A percentile compares a stretch with the other conserved stretches of the same genome.
phyloP scores from a whole-genome alignment of 768 basidiomycete species.

The Auricularia cornea region DNA sequence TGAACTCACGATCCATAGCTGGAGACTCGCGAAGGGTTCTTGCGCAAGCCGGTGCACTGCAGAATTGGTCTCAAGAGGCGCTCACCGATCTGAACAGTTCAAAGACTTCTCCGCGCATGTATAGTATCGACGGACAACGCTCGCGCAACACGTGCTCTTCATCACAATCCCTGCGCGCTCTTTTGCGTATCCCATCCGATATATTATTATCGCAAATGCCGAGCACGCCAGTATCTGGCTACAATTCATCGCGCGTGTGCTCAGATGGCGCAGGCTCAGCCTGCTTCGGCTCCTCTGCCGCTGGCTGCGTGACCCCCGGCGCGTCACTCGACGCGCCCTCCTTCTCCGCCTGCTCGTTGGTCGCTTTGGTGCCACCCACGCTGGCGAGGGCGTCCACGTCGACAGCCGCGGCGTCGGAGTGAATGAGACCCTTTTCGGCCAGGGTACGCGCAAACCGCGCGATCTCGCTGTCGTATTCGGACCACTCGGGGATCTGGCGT shows the following conservation, averaged over 20 bases:
- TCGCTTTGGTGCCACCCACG: constrained; percentile 18
- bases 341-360: not conserved
- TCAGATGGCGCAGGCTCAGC: not conserved
- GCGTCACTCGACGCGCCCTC: not conserved
- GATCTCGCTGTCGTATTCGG: constrained; percentile 86
- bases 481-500: constrained; percentile 96
- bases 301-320: not conserved
- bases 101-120: too few relatives aligned
- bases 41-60: constrained; percentile 73
- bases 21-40: constrained; percentile 74
- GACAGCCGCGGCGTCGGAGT: constrained; percentile 55
- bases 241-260: not conserved
- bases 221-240: not conserved
- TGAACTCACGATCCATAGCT: constrained; percentile 34
- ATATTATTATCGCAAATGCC: not conserved
- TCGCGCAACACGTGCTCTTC: too few relatives aligned
- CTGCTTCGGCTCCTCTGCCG: not conserved
- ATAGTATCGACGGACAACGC: too few relatives aligned
- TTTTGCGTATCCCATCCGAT: not conserved
- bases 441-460: constrained; percentile 70
- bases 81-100: not conserved
- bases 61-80: constrained; percentile 52
- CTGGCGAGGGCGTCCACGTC: constrained; percentile 62
- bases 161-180: too few relatives aligned
- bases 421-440: constrained; percentile 61